Percentiles rank a stretch among this genome's conserved stretches.
phyloP scores from a whole-genome alignment of 192 early-diverging fungal species.

The Backusella macrospora region DNA sequence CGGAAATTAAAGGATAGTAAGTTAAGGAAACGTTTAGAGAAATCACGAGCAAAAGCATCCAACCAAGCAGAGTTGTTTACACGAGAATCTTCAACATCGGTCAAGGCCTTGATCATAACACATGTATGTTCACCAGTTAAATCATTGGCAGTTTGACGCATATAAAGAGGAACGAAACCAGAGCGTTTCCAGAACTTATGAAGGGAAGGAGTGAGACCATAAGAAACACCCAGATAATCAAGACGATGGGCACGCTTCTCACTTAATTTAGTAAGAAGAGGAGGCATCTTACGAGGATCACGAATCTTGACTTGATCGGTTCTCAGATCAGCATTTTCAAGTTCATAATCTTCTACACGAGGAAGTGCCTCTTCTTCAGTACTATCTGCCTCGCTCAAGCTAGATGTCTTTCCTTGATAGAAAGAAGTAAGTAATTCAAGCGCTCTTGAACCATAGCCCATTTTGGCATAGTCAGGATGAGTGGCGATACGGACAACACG shows the following conservation, averaged over 20 bases:
- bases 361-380: slow-evolving; percentile 55
- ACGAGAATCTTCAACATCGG: slow-evolving; percentile 44
- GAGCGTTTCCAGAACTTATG: slow-evolving; percentile 97
- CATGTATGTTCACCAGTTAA: slow-evolving; percentile 98
- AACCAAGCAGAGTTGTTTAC: slow-evolving; percentile 77
- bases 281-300: slow-evolving; percentile 90
- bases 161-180: slow-evolving; percentile 90
- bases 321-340: slow-evolving; percentile 57
- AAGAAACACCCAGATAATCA: slow-evolving; percentile 97
- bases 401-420: slow-evolving; percentile 80
- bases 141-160: slow-evolving; percentile 96
- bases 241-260: slow-evolving; percentile 81
- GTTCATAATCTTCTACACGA: slow-evolving; percentile 56
- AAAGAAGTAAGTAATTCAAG: slow-evolving; percentile 85
- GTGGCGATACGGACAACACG: slow-evolving; percentile 98
- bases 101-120: slow-evolving; percentile 90
- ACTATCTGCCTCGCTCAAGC: slow-evolving; percentile 61
- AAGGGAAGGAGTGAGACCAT: slow-evolving; percentile 83
- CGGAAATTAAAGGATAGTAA: slow-evolving; percentile 89
- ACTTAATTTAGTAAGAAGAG: slow-evolving; percentile 82
- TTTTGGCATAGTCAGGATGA: slow-evolving; percentile 94
- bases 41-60: slow-evolving; percentile 87
- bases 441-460: slow-evolving; percentile 96
- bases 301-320: slow-evolving; percentile 83
- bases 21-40: slow-evolving; percentile 86